These are phyloP conservation scores for Agaricus bisporus DNA, from an alignment of 768 basidiomycete species.

Conservation along the genomic window DNA sequence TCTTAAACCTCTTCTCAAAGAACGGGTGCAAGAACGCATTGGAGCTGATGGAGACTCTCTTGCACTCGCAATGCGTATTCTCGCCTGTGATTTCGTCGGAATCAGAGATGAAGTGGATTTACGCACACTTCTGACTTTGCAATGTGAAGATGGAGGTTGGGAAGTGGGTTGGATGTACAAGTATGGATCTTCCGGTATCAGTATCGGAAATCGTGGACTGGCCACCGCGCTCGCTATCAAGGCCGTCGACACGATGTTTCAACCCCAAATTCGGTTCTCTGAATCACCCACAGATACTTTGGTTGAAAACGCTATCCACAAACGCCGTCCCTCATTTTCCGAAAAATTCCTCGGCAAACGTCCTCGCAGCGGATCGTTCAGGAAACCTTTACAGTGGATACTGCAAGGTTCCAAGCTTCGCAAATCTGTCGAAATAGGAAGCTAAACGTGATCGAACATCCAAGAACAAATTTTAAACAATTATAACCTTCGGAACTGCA, in stretches of 20 bases:
- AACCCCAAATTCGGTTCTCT: background rate
- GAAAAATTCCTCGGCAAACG: conserved; percentile 12
- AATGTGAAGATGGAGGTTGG: conserved; percentile 53
- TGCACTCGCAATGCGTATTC: conserved; percentile 52
- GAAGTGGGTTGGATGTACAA: conserved; percentile 51
- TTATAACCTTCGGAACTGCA: background rate
- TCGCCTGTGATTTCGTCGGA: conserved; percentile 36
- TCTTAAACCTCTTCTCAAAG: conserved; percentile 34
- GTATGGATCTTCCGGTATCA: conserved; percentile 40
- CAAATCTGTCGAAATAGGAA: conserved; percentile 10
- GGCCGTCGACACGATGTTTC: conserved; percentile 31
- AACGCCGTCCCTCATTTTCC: conserved; percentile 3
- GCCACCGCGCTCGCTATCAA: conserved; percentile 49
- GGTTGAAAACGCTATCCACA: background rate
- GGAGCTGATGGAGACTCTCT: conserved; percentile 45
- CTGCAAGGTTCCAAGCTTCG: conserved; percentile 18
- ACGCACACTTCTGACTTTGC: conserved; percentile 36
- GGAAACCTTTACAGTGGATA: conserved; percentile 23
- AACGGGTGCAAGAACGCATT: conserved; percentile 42
- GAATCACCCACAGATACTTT: conserved; percentile 6
- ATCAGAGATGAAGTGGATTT: conserved; percentile 39
- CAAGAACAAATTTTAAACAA: background rate
- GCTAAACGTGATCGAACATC: background rate
- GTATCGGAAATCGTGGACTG: conserved; percentile 49
- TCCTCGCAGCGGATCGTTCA: conserved; percentile 20